Evolutionary conservation across 345 rosid genomes (phyloP).

Genomic region (Gossypioides kirkii): DNA sequence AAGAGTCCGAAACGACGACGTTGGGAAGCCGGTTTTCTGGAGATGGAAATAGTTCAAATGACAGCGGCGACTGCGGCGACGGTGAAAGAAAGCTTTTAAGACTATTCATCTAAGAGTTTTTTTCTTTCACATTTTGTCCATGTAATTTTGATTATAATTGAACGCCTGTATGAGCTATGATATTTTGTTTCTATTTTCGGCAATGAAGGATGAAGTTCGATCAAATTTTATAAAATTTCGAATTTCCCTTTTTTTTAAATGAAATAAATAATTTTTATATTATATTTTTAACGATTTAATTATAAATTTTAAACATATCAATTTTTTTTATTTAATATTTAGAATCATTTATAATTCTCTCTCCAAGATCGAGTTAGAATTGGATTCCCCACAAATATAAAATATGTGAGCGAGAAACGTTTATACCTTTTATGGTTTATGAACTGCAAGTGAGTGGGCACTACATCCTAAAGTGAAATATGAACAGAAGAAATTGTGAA

Average conservation of each 20-base stretch:
- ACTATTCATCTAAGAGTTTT: slow-evolving; percentile 23
- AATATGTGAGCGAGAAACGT: neutral
- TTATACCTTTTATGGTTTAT: neutral
- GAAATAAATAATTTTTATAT: neutral
- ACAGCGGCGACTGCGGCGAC: slow-evolving; percentile 13
- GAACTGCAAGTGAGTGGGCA: neutral
- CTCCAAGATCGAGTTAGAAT: too few species aligned
- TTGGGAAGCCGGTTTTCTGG: slow-evolving; percentile 15
- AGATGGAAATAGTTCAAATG: neutral
- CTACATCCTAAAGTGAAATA: neutral
- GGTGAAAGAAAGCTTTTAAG: slow-evolving; percentile 32
- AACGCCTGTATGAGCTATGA: neutral
- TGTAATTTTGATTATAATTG: neutral
- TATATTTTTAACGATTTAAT: too few species aligned
- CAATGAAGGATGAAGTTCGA: neutral
- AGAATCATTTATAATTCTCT: too few species aligned
- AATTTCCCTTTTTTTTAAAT: slow-evolving; percentile 4
- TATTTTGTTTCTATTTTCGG: neutral
- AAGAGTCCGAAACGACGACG: slow-evolving; percentile 43
- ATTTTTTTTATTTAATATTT: too few species aligned
- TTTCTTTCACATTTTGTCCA: neutral
- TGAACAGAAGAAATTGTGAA: neutral
- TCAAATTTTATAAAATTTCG: neutral
- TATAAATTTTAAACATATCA: too few species aligned
- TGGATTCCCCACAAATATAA: neutral